A percentile compares a stretch with the other conserved stretches of the same genome.
Evolutionary conservation across 345 rosid genomes (phyloP).

Genomic region (Hirschfeldia incana): DNA sequence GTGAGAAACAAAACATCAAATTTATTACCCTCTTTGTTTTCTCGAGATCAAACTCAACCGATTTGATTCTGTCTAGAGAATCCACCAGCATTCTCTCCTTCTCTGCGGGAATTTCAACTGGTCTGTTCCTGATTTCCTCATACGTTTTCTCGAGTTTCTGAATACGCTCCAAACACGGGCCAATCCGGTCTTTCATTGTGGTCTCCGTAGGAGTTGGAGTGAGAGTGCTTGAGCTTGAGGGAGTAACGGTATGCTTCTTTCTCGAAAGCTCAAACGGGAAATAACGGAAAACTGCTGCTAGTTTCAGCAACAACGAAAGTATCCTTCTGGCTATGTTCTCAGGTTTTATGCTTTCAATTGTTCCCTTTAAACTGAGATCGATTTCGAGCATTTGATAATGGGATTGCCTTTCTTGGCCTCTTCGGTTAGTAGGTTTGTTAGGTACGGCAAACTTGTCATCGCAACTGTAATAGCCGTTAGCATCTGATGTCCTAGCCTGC

Average conservation of each 20-base stretch:
- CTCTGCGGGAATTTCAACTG: constrained; percentile 68
- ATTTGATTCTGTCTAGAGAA: constrained; percentile 82
- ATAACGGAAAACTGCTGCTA: constrained; percentile 48
- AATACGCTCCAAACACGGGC: constrained; percentile 76
- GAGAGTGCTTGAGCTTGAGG: constrained; percentile 39
- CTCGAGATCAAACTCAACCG: constrained; percentile 83
- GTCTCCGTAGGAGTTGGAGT: constrained; percentile 16
- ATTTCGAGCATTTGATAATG: constrained; percentile 34
- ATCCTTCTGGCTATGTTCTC: constrained; percentile 40
- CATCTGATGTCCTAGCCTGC: constrained; percentile 46
- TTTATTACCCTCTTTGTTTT: constrained; percentile 76
- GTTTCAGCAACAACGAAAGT: constrained; percentile 49
- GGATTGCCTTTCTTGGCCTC: constrained; percentile 35
- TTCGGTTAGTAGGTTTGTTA: constrained; percentile 29
- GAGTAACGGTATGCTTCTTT: constrained; percentile 50
- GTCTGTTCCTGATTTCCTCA: constrained; percentile 66
- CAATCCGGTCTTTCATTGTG: constrained; percentile 46
- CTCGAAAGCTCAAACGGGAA: constrained; percentile 52
- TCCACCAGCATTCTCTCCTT: constrained; percentile 79
- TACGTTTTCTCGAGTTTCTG: constrained; percentile 65
- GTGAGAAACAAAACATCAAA: not conserved
- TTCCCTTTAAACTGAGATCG: constrained; percentile 43
- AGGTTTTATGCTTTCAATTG: constrained; percentile 44
- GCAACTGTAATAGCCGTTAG: not conserved
- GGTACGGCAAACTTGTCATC: not conserved